These are phyloP conservation scores for Knoxia roxburghii DNA, from an alignment of 257 asterid genomes.

Conservation along the genomic window DNA sequence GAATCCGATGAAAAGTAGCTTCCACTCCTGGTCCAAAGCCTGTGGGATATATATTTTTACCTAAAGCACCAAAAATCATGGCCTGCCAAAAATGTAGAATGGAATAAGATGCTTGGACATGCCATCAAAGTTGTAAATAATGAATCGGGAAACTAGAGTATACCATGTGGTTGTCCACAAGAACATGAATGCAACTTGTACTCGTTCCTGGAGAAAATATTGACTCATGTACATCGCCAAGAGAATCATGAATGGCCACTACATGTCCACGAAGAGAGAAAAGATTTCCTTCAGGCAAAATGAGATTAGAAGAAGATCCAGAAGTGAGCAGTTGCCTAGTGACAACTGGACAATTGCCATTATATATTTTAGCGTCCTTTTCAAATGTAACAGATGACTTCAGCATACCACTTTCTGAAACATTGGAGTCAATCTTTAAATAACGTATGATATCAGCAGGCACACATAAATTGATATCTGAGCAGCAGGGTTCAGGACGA, in stretches of 20 bases:
- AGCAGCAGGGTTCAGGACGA: constrained; percentile 24
- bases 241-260: constrained; percentile 48
- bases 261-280: constrained; percentile 58
- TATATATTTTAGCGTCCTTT: constrained; percentile 25
- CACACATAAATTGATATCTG: constrained; percentile 44
- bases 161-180: constrained; percentile 45
- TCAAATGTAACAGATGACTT: constrained; percentile 24
- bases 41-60: constrained; percentile 41
- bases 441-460: constrained; percentile 38
- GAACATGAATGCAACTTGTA: constrained; percentile 58
- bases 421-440: constrained; percentile 35
- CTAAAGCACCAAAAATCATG: constrained; percentile 44
- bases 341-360: constrained; percentile 12
- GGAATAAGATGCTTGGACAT: constrained; percentile 21
- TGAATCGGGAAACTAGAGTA: constrained; percentile 13
- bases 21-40: constrained; percentile 59
- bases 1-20: constrained; percentile 80
- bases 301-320: constrained; percentile 31
- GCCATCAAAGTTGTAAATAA: constrained; percentile 5
- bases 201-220: constrained; percentile 37
- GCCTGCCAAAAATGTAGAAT: constrained; percentile 43
- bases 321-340: constrained; percentile 30
- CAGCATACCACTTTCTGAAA: constrained; percentile 15
- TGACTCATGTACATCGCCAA: constrained; percentile 25
- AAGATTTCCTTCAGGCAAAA: constrained; percentile 67